phyloP scores from a whole-genome alignment of 345 rosid genomes.

The Acer yangbiense region DNA sequence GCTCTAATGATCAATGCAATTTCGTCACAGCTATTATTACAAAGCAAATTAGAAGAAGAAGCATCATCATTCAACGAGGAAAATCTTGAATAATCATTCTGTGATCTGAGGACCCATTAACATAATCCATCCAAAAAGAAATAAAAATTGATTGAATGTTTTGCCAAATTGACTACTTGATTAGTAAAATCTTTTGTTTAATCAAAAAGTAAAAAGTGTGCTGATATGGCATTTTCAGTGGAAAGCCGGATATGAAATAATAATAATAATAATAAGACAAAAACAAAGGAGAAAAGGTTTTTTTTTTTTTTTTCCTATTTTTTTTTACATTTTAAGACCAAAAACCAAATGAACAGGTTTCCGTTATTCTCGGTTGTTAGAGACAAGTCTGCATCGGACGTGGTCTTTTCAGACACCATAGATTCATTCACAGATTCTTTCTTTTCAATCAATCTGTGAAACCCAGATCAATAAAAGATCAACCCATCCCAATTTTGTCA shows the following conservation, averaged over 20 bases:
- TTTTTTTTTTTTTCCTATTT: neutral
- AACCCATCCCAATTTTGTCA: neutral
- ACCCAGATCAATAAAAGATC: slow-evolving; percentile 1
- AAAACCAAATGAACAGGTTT: neutral
- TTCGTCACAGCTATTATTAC: too few relatives aligned
- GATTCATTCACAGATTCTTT: slow-evolving; percentile 19
- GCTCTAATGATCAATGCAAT: neutral
- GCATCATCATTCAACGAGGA: too few relatives aligned
- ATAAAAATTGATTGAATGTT: too few relatives aligned
- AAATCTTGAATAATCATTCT: neutral
- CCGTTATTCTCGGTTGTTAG: slow-evolving; percentile 9
- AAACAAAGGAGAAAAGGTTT: neutral
- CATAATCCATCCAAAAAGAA: neutral
- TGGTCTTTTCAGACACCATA: neutral
- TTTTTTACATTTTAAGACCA: neutral
- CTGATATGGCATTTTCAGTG: slow-evolving; percentile 12
- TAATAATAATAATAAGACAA: neutral
- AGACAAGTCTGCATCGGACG: neutral
- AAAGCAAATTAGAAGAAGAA: neutral
- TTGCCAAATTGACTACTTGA: neutral
- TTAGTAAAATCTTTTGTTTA: too few relatives aligned
- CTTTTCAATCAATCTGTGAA: slow-evolving; percentile 2
- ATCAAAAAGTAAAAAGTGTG: neutral
- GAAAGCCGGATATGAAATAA: neutral
- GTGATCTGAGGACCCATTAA: neutral